These are phyloP conservation scores for Podospora pseudoanserina DNA, from an alignment of 495 filamentous ascomycete species.

Conservation along the genomic window DNA sequence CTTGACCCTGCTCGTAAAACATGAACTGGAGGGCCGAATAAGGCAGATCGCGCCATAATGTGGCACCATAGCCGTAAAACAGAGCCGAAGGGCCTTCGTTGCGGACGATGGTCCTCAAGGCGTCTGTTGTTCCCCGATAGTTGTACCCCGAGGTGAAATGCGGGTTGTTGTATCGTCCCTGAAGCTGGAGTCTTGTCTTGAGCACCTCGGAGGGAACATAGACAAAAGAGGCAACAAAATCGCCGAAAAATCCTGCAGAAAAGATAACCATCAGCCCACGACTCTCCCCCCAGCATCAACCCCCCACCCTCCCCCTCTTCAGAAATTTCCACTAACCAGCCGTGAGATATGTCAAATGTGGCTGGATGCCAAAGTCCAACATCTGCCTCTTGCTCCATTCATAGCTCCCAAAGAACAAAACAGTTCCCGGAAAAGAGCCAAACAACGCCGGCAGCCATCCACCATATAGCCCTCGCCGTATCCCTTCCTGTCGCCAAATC, in stretches of 20 bases:
- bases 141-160: slow-evolving; percentile 91
- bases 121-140: slow-evolving; percentile 76
- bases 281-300: not conserved
- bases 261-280: slow-evolving; percentile 14
- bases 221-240: slow-evolving; percentile 83
- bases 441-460: slow-evolving; percentile 85
- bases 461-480: slow-evolving; percentile 84
- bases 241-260: slow-evolving; percentile 73
- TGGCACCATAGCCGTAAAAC: slow-evolving; percentile 92
- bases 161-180: slow-evolving; percentile 93
- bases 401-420: slow-evolving; percentile 94
- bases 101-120: slow-evolving; percentile 74
- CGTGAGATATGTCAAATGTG: slow-evolving; percentile 76
- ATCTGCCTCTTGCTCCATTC: slow-evolving; percentile 90
- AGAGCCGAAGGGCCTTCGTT: slow-evolving; percentile 79
- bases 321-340: slow-evolving; percentile 54
- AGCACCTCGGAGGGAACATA: slow-evolving; percentile 97
- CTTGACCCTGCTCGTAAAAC: slow-evolving; percentile 93
- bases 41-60: slow-evolving; percentile 88
- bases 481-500: slow-evolving; percentile 88
- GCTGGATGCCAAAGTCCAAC: slow-evolving; percentile 75
- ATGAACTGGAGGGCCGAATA: slow-evolving; percentile 96
- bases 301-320: not conserved
- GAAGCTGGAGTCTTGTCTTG: slow-evolving; percentile 91
- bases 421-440: slow-evolving; percentile 89